These are phyloP conservation scores for Physcia stellaris DNA, from an alignment of 495 filamentous ascomycete species.

Conservation along the genomic window DNA sequence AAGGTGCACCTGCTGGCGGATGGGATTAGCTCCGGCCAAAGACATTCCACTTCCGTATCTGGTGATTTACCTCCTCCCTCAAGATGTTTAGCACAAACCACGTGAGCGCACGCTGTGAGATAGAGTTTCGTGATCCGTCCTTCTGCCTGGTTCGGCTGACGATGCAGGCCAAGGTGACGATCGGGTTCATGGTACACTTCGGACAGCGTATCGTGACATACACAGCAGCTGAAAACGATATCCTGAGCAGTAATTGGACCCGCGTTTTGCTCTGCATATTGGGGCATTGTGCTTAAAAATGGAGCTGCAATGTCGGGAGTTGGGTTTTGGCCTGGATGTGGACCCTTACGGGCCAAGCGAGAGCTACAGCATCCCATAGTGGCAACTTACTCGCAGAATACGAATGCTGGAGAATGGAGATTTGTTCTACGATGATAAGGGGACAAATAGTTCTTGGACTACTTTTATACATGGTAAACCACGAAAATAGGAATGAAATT, in stretches of 20 bases:
- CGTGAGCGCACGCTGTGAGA: slow-evolving; percentile 29
- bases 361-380: too few species aligned
- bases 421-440: too few species aligned
- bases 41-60: not conserved
- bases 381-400: too few species aligned
- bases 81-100: slow-evolving; percentile 30
- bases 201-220: slow-evolving; percentile 25
- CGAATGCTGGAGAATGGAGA: too few species aligned
- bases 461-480: too few species aligned
- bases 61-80: slow-evolving; percentile 23
- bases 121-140: slow-evolving; percentile 25
- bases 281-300: too few species aligned
- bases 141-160: slow-evolving; percentile 15
- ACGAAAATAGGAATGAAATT: too few species aligned
- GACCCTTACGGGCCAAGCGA: too few species aligned
- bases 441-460: too few species aligned
- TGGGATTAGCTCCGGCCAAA: not conserved
- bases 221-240: slow-evolving; percentile 27
- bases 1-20: slow-evolving; percentile 22
- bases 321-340: not conserved
- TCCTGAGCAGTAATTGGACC: too few species aligned
- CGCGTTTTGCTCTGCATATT: too few species aligned
- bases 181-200: slow-evolving; percentile 23
- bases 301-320: too few species aligned
- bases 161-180: slow-evolving; percentile 19